These are phyloP conservation scores for Penstemon barbatus DNA, from an alignment of 257 asterid genomes.

Conservation along the genomic window DNA sequence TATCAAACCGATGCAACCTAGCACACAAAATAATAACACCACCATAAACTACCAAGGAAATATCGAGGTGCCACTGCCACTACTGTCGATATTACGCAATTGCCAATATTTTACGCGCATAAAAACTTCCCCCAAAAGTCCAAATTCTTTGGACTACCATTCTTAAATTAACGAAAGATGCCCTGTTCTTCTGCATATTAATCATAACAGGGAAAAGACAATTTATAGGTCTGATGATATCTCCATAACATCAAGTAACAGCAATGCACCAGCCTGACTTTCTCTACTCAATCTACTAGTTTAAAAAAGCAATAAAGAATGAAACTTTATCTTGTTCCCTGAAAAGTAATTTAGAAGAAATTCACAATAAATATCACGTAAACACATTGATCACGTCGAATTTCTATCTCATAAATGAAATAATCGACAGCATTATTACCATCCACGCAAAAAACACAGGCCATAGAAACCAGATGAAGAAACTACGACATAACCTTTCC, in stretches of 20 bases:
- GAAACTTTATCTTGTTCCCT: no score
- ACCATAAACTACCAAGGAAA: not conserved
- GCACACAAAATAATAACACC: not conserved
- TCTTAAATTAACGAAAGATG: not conserved
- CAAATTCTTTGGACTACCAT: not conserved
- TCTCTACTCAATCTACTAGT: no score
- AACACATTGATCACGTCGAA: slow-evolving; percentile 6
- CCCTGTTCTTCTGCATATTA: no score
- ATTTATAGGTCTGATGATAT: not conserved
- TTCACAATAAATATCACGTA: not conserved
- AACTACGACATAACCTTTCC: no score
- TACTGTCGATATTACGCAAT: not conserved
- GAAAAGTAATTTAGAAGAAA: no score
- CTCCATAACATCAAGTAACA: not conserved
- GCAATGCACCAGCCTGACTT: no score
- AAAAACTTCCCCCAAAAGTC: no score
- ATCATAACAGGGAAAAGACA: not conserved
- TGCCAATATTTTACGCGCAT: no score
- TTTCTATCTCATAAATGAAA: not conserved
- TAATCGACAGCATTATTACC: not conserved
- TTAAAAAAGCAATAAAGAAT: no score
- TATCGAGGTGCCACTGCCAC: not conserved
- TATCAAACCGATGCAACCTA: not conserved
- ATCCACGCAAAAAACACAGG: not conserved
- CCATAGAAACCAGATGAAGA: no score